Percentiles rank a stretch among this genome's conserved stretches.
Conservation (phyloP, 2,329 filamentous ascomycete species). For the Bimuria novae-zelandiae region DNA sequence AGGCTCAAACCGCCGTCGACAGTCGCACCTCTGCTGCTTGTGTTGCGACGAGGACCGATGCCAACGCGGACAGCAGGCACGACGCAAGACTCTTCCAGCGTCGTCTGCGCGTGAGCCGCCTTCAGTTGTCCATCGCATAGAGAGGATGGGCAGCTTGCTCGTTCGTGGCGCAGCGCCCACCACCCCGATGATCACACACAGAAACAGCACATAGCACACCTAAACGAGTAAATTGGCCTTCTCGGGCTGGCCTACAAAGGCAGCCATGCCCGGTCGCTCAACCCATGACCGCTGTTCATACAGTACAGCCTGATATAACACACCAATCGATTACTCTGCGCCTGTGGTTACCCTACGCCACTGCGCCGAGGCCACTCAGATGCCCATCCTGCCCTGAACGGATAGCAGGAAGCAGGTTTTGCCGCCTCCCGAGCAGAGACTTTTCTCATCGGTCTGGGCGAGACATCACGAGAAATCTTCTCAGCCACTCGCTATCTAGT, state of each 20-base stretch:
- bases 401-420: constrained; percentile 2
- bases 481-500: constrained; percentile 4
- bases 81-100: no score
- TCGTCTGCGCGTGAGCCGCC: no score
- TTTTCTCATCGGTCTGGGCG: constrained; percentile 10
- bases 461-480: constrained; percentile 6
- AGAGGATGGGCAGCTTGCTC: neutral
- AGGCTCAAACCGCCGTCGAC: no score
- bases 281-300: constrained; percentile 1
- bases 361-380: constrained; percentile 4
- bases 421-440: constrained; percentile 1
- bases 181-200: neutral
- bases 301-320: constrained; percentile 15
- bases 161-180: neutral
- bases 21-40: no score
- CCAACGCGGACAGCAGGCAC: no score
- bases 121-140: no score
- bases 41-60: no score
- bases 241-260: constrained; percentile 11
- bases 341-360: constrained; percentile 12
- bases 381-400: no score
- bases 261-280: constrained; percentile 1
- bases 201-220: neutral
- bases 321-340: constrained; percentile 4
- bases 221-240: constrained; percentile 12